Conservation (phyloP, 1,284 basidiomycete species). For the Hypsizygus ulmarius region DNA sequence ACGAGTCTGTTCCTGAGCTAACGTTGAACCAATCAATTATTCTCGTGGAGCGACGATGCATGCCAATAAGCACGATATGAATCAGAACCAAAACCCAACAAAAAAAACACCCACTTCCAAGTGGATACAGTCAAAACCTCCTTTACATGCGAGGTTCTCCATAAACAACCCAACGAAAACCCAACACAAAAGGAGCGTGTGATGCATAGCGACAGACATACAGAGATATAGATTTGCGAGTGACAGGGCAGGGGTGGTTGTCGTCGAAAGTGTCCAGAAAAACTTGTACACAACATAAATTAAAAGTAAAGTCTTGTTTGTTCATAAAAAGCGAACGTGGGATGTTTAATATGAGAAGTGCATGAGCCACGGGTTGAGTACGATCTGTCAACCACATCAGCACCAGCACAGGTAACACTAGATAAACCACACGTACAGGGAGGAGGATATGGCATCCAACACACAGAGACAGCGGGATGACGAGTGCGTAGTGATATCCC, state of each 20-base stretch:
- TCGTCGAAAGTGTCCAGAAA: too few relatives aligned
- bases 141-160: too few relatives aligned
- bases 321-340: background rate
- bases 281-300: too few relatives aligned
- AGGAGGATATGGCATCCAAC: constrained; percentile 65
- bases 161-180: too few relatives aligned
- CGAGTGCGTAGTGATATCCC: constrained; percentile 61
- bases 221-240: too few relatives aligned
- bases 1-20: too few relatives aligned
- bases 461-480: constrained; percentile 62
- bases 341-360: constrained; percentile 62
- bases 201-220: too few relatives aligned
- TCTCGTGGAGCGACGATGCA: too few relatives aligned
- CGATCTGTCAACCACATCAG: constrained; percentile 43
- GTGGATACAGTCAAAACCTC: too few relatives aligned
- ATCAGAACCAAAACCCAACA: constrained; percentile 5
- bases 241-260: too few relatives aligned
- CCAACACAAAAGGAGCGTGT: too few relatives aligned
- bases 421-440: constrained; percentile 39
- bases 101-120: background rate
- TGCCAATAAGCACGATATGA: background rate
- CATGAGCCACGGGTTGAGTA: constrained; percentile 77
- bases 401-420: background rate
- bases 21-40: background rate
- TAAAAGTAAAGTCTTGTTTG: background rate